Evolutionary conservation across 768 basidiomycete genomes (phyloP), one percentile per base, ranked within the genome.

Genomic region (Termitomyces sp.): DNA sequence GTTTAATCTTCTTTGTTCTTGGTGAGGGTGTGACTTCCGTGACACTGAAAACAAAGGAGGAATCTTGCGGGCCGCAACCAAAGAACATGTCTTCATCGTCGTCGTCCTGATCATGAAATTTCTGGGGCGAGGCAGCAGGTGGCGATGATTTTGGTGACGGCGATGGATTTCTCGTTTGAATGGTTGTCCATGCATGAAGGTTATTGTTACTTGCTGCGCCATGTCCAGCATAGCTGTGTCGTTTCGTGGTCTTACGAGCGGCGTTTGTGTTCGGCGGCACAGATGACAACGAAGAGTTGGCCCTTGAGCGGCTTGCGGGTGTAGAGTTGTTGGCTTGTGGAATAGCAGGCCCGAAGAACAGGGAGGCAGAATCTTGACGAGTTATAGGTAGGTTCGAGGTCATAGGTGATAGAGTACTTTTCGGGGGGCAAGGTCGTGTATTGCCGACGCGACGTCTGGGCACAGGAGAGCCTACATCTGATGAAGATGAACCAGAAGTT

Each of bases 271-370:
- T 58, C 5, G 67, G 57, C 39, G 55, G 66, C 20, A 65, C 55
- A 48, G 63, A 55, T 43, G 55, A 64, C 32, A 67, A 57, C 2
- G 67, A 63, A 18, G 68, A 69, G 56, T 67, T 68, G 43, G 68
- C 71, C 47, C 75, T 69, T 24, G 72, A 66, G 36, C 73, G 72
- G 29, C 58, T 37, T 26, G 51, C 51, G 12, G 69, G 65, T 34
- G 63, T 59, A 57, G 61, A 63, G 37, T 62, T 63, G 47, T 60
- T 61, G 22, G 62, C 24, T 42, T 67, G 63, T 18, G 74, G 69
- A 58, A 85, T 84, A 41, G 77, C 57, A 42, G 84, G 84, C 5
- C 86, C 87, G 64, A 89, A 90, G 68, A 89, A 88, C 12, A 87
- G 70, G 0, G 86, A 83, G 18, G 85, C 86, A n/a, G 76, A 82